These are phyloP conservation scores for Phytophthora meadii DNA, from an alignment of 352 stramenopile species.

Conservation along the genomic window DNA sequence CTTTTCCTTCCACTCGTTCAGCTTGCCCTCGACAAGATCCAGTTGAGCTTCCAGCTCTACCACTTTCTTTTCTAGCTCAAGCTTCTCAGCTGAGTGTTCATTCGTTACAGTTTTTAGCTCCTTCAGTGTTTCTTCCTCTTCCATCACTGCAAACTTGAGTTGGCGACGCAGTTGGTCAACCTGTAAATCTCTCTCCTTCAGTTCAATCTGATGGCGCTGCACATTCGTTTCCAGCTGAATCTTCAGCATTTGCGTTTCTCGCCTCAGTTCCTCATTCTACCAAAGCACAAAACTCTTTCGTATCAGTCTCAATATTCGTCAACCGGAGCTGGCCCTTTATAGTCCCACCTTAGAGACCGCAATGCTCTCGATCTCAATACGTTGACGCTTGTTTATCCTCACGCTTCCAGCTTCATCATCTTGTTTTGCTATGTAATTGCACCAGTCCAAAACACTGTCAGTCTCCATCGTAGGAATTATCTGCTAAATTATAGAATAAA, in stretches of 20 bases:
- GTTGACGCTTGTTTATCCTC: conserved; percentile 53
- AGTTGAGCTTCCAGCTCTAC: conserved; percentile 78
- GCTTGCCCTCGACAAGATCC: conserved; percentile 63
- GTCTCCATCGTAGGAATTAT: background rate
- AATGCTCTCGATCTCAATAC: conserved; percentile 64
- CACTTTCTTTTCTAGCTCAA: conserved; percentile 71
- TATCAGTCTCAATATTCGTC: conserved; percentile 3
- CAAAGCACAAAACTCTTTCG: background rate
- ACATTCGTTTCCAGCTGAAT: conserved; percentile 60
- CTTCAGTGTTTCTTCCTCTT: conserved; percentile 70
- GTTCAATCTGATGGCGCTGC: conserved; percentile 68
- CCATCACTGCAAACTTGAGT: conserved; percentile 63
- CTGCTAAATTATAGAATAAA: background rate
- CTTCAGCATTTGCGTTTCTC: conserved; percentile 58
- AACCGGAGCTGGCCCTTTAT: background rate
- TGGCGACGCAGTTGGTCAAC: conserved; percentile 72
- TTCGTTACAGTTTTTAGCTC: conserved; percentile 65
- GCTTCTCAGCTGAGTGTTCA: conserved; percentile 62
- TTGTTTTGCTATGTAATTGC: conserved; percentile 35
- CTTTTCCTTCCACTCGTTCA: conserved; percentile 80
- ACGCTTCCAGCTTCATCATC: conserved; percentile 32
- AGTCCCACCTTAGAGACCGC: conserved; percentile 59
- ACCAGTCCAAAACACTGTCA: conserved; percentile 5
- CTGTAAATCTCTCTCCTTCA: conserved; percentile 76
- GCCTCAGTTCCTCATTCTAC: conserved; percentile 60